phyloP scores from a whole-genome alignment of 2,329 filamentous ascomycete genomes.

The Sarocladium strictum region DNA sequence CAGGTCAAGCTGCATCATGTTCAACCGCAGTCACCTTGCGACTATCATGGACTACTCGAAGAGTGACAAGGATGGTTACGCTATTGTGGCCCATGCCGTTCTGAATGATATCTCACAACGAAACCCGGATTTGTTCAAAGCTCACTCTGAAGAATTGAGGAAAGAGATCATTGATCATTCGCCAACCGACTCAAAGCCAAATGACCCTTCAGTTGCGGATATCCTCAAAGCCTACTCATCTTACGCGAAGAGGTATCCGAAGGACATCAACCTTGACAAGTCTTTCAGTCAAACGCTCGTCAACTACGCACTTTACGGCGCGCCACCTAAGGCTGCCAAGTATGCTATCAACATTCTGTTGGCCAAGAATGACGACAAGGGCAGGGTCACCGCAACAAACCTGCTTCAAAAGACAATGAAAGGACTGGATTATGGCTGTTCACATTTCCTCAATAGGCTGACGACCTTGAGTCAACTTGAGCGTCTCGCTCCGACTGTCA shows the following conservation, averaged over 20 bases:
- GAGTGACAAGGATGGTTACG: slow-evolving; percentile 73
- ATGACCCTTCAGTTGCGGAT: slow-evolving; percentile 73
- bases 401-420: slow-evolving; percentile 71
- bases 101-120: slow-evolving; percentile 86
- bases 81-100: slow-evolving; percentile 76
- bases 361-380: slow-evolving; percentile 66
- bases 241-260: slow-evolving; percentile 79
- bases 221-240: slow-evolving; percentile 90
- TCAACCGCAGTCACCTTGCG: slow-evolving; percentile 90
- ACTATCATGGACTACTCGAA: slow-evolving; percentile 84
- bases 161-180: slow-evolving; percentile 77
- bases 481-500: slow-evolving; percentile 65
- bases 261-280: slow-evolving; percentile 74
- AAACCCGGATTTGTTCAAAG: slow-evolving; percentile 86
- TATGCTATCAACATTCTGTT: slow-evolving; percentile 90
- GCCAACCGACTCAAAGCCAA: slow-evolving; percentile 60
- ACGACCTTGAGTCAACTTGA: slow-evolving; percentile 69
- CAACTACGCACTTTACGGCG: slow-evolving; percentile 76
- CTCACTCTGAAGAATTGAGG: slow-evolving; percentile 86
- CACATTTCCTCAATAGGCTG: slow-evolving; percentile 71
- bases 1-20: slow-evolving; percentile 75
- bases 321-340: slow-evolving; percentile 78
- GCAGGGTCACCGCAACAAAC: slow-evolving; percentile 75
- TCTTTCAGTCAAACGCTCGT: slow-evolving; percentile 77
- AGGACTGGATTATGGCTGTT: slow-evolving; percentile 64